A percentile compares a stretch with the other conserved stretches of the same genome.
Evolutionary conservation across 768 basidiomycete species (phyloP).

Genomic region (Tulasnella sp.): DNA sequence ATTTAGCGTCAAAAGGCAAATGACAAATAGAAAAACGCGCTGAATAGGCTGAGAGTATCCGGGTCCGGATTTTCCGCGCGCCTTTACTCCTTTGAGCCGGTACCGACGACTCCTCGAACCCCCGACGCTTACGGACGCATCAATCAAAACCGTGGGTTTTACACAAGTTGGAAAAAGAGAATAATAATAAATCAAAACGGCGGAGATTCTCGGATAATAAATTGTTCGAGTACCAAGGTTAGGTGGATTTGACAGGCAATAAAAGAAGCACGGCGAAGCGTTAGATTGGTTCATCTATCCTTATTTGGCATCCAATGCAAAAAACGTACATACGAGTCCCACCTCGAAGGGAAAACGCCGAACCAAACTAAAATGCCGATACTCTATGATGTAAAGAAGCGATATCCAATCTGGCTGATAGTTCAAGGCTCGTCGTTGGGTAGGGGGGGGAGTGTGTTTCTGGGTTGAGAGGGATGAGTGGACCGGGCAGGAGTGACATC

Average conservation of each 20-base stretch:
- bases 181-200: background rate
- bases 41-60: background rate
- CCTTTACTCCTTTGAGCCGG: background rate
- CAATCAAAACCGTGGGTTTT: background rate
- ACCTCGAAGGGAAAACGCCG: background rate
- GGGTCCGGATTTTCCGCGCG: background rate
- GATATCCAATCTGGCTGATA: background rate
- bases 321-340: background rate
- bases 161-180: background rate
- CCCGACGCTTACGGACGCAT: background rate
- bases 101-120: background rate
- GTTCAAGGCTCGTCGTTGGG: background rate
- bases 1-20: background rate
- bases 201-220: background rate
- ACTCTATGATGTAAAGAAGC: background rate
- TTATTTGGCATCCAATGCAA: background rate
- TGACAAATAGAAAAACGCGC: background rate
- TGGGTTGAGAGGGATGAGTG: background rate
- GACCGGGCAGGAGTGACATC: background rate
- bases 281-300: slow-evolving; percentile 2
- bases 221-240: background rate
- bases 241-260: slow-evolving; percentile 1
- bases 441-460: background rate
- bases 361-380: background rate
- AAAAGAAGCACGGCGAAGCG: background rate